Evolutionary conservation across 345 rosid genomes (phyloP).

Genomic region (Pistacia integerrima): DNA sequence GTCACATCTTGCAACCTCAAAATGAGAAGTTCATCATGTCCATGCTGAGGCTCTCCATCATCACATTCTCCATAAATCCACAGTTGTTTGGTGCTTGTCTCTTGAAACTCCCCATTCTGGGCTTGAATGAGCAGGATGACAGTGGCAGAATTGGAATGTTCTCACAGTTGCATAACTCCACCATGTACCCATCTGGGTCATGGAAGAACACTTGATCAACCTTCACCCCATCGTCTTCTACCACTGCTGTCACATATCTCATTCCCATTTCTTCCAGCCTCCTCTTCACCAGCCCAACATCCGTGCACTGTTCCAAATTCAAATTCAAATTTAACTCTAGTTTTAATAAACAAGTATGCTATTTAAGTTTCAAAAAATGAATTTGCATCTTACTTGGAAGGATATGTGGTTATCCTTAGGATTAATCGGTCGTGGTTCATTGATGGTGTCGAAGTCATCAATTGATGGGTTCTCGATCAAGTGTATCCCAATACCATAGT

Average conservation of each 20-base stretch:
- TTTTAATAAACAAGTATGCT: too few species aligned
- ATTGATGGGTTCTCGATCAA: slow-evolving; percentile 52
- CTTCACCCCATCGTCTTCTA: slow-evolving; percentile 48
- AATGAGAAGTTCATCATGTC: slow-evolving; percentile 57
- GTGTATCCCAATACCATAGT: slow-evolving; percentile 62
- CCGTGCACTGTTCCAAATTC: slow-evolving; percentile 40
- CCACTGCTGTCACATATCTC: slow-evolving; percentile 48
- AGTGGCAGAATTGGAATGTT: slow-evolving; percentile 51
- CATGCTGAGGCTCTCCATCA: slow-evolving; percentile 68
- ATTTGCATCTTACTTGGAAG: slow-evolving; percentile 41
- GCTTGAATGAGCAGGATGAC: slow-evolving; percentile 41
- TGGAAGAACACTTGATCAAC: slow-evolving; percentile 66
- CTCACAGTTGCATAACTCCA: slow-evolving; percentile 61
- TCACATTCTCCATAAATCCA: slow-evolving; percentile 50
- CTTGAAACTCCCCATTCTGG: slow-evolving; percentile 32
- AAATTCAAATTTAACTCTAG: neutral
- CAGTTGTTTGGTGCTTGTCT: slow-evolving; percentile 35
- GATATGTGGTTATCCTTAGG: slow-evolving; percentile 66
- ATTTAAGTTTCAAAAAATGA: too few species aligned
- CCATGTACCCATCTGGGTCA: slow-evolving; percentile 70
- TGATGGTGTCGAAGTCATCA: slow-evolving; percentile 41
- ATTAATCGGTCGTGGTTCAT: slow-evolving; percentile 47
- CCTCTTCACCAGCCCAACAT: slow-evolving; percentile 49
- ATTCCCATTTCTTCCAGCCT: slow-evolving; percentile 51
- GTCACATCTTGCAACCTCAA: slow-evolving; percentile 13